Evolutionary conservation across 495 filamentous ascomycete species (phyloP).

Genomic region (Hypoxylon lenormandii): DNA sequence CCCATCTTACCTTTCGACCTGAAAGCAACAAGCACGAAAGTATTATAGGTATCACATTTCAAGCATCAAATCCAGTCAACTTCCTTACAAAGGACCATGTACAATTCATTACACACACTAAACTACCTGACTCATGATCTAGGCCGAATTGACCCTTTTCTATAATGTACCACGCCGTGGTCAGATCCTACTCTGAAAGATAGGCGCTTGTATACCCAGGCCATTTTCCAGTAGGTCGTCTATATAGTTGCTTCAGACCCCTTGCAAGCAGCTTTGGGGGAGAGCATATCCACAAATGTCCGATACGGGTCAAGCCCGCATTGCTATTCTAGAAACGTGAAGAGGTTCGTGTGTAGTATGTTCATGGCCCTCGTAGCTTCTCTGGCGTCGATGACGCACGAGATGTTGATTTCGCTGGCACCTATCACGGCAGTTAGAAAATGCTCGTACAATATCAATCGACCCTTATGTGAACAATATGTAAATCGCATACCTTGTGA

Average conservation of each 20-base stretch:
- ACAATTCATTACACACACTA: not conserved
- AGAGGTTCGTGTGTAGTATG: constrained; percentile 92
- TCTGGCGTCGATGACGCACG: constrained; percentile 91
- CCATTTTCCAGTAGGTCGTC: not conserved
- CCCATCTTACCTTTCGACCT: too few species aligned
- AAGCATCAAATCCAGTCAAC: not conserved
- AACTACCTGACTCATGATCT: too few species aligned
- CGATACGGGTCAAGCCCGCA: too few species aligned
- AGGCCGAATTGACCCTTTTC: not conserved
- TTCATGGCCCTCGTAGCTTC: constrained; percentile 92
- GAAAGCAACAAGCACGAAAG: too few species aligned
- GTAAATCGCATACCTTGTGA: constrained; percentile 77
- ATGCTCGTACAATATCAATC: not conserved
- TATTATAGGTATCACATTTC: not conserved
- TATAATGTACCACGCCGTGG: not conserved
- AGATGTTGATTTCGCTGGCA: constrained; percentile 98
- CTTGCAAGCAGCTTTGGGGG: not conserved
- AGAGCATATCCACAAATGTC: not conserved
- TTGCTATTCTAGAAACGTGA: constrained; percentile 69
- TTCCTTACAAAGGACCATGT: not conserved
- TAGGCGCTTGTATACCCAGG: not conserved
- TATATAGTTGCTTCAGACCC: too few species aligned
- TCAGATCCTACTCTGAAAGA: not conserved
- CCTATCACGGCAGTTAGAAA: constrained; percentile 66
- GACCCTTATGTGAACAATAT: not conserved